Conservation (phyloP, 2,329 filamentous ascomycete species). For the Pseudopithomyces maydicus region DNA sequence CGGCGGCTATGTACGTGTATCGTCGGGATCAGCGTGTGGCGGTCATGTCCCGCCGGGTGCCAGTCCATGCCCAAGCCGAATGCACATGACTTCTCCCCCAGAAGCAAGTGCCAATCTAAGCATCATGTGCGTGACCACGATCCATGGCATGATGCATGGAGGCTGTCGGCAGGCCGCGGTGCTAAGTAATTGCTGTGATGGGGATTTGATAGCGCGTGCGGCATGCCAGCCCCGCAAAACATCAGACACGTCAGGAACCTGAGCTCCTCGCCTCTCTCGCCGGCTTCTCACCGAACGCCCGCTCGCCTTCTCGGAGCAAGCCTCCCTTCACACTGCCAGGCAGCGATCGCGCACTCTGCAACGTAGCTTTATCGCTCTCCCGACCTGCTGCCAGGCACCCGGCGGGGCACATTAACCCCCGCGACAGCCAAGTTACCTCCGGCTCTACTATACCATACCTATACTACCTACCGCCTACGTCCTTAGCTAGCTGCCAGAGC, state of each 20-base stretch:
- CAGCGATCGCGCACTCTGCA: constrained; percentile 8
- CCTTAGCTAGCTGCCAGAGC: constrained; percentile 6
- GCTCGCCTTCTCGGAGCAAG: neutral
- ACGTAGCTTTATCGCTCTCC: constrained; percentile 13
- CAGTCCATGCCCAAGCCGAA: neutral
- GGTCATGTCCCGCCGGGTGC: neutral
- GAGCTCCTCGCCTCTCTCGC: constrained; percentile 4
- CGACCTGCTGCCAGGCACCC: constrained; percentile 29
- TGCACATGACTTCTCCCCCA: constrained; percentile 1
- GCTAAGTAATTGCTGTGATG: neutral
- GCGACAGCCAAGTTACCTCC: neutral
- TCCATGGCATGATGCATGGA: no score
- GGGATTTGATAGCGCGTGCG: constrained; percentile 11
- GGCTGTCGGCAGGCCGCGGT: neutral
- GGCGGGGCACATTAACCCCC: constrained; percentile 23
- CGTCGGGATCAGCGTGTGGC: neutral
- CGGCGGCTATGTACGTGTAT: no score
- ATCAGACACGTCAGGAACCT: constrained; percentile 23
- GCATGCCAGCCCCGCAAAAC: constrained; percentile 21
- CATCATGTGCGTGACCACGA: constrained; percentile 14
- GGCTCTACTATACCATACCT: no score
- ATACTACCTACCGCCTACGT: neutral
- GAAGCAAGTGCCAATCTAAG: constrained; percentile 15
- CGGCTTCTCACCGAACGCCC: neutral
- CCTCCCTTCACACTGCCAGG: neutral